Base-by-base conservation (phyloP, 2,329 filamentous ascomycete genomes). In the Fusarium setosum region DNA sequence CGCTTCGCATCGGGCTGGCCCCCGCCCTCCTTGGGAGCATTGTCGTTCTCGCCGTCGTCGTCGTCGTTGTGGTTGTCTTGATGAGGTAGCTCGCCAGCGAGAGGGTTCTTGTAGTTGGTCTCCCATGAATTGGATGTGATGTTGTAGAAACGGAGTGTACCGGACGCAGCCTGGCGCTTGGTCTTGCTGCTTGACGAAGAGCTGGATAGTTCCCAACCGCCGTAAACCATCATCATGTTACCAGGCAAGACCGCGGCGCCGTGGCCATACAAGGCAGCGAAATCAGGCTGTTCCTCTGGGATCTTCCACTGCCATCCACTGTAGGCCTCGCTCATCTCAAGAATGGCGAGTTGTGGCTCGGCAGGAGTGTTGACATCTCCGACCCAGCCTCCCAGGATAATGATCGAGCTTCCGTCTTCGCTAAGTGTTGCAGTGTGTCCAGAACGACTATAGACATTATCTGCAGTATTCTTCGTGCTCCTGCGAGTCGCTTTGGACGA, bases 371-470 rank as follows among this genome's bases (percentile, higher is more conserved):
- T 84, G 0, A 91, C 83, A 72, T 96, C 89, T 4, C 94, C 95
- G 5, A 97, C 93, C 96, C 96, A 99, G 2, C 96, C 96, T 18
- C 96, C 96, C 60, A 94, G 84, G 1, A 99, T 81, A 37, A 97
- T 81, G 9, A 98, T 82, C n/a, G 86, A 88, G 23, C 82, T 86
- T 0, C 94, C 94, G 72, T 97, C 93, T 51, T 91, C 86, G 24
- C 88, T 92, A 5, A 97, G 80, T 1, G 97, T 86, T 1, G 95
- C 90, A 0, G 92, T 94, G 74, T 99, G 96, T 0, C 96, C 96
- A 5, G 94, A 97, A 55, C 96, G 84, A 34, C 93, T 93, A 67
- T 97, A 92, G 7, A 96, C 83, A 1, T 77, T 77, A 2, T 63
- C 69, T 0, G 74, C 65, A 7, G 73, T 63, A n/a, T 77, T 79